Evolutionary conservation across 768 basidiomycete species (phyloP).

Genomic region (Naganishia randhawae): DNA sequence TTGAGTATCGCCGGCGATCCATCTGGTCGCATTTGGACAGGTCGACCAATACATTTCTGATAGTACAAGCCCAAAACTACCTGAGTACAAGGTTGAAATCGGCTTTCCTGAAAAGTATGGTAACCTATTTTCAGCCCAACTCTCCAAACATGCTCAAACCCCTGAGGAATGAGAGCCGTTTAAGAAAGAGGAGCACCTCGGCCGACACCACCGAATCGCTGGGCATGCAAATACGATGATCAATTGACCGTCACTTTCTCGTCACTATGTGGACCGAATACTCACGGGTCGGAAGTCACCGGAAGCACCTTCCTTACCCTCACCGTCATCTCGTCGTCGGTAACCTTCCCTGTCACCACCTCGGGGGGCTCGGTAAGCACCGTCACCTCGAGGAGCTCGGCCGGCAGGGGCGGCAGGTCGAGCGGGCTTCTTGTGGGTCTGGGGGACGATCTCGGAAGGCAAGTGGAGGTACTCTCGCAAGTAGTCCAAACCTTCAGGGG

Average conservation of each 20-base stretch:
- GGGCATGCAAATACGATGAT: background rate
- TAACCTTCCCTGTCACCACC: constrained; percentile 72
- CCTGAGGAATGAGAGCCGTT: constrained; percentile 23
- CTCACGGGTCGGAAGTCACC: constrained; percentile 73
- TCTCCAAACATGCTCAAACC: background rate
- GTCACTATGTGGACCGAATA: background rate
- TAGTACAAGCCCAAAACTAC: constrained; percentile 16
- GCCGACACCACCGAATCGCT: constrained; percentile 51
- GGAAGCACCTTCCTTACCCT: constrained; percentile 83
- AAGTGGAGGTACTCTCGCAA: constrained; percentile 96
- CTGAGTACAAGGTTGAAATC: constrained; percentile 3
- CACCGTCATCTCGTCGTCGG: constrained; percentile 58
- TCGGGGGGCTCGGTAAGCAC: constrained; percentile 83
- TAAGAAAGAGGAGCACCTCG: constrained; percentile 51
- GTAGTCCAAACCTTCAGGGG: constrained; percentile 94
- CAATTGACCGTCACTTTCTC: constrained; percentile 20
- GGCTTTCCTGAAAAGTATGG: background rate
- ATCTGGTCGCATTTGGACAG: no score
- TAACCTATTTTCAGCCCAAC: constrained; percentile 19
- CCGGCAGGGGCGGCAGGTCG: constrained; percentile 68
- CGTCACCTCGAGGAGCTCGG: constrained; percentile 67
- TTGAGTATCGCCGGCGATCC: no score
- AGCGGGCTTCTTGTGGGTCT: constrained; percentile 94
- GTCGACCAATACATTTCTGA: constrained; percentile 3
- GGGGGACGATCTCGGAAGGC: constrained; percentile 89